These are phyloP conservation scores for Dothideomycetes sp. DNA, from an alignment of 2,329 filamentous ascomycete species.

Conservation along the genomic window DNA sequence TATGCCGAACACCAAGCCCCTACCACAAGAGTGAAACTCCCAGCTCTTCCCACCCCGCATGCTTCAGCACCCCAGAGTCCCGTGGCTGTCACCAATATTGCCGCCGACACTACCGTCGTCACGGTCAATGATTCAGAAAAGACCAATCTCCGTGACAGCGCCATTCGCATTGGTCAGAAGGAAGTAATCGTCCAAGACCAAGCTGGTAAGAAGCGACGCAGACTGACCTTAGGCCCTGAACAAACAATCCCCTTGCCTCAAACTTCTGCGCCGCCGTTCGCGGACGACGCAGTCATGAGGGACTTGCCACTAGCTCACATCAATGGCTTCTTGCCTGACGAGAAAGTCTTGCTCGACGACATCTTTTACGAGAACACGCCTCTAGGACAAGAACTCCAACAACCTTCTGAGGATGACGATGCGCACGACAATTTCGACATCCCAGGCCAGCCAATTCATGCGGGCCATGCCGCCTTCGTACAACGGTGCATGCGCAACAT, in stretches of 20 bases:
- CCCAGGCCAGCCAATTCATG: conserved; percentile 9
- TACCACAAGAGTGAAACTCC: background rate
- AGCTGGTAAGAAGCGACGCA: conserved; percentile 27
- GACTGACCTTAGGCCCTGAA: conserved; percentile 18
- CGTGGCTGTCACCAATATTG: too few relatives aligned
- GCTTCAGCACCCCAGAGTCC: background rate
- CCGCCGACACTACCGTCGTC: too few relatives aligned
- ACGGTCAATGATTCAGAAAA: too few relatives aligned
- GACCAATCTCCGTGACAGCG: too few relatives aligned
- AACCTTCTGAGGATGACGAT: conserved; percentile 12
- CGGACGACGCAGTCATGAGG: too few relatives aligned
- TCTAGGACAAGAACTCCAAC: conserved; percentile 20
- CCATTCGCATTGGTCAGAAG: background rate
- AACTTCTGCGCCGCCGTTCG: too few relatives aligned
- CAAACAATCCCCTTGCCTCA: too few relatives aligned
- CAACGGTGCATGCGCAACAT: conserved; percentile 20
- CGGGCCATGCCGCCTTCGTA: conserved; percentile 22
- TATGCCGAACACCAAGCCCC: background rate
- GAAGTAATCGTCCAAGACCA: conserved; percentile 23
- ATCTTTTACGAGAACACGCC: conserved; percentile 27
- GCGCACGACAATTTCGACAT: conserved; percentile 20
- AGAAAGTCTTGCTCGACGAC: conserved; percentile 22
- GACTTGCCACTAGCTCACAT: background rate
- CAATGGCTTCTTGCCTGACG: conserved; percentile 17
- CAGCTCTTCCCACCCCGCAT: background rate